phyloP scores from a whole-genome alignment of 2,329 filamentous ascomycete species.

The Diaporthe sp. region DNA sequence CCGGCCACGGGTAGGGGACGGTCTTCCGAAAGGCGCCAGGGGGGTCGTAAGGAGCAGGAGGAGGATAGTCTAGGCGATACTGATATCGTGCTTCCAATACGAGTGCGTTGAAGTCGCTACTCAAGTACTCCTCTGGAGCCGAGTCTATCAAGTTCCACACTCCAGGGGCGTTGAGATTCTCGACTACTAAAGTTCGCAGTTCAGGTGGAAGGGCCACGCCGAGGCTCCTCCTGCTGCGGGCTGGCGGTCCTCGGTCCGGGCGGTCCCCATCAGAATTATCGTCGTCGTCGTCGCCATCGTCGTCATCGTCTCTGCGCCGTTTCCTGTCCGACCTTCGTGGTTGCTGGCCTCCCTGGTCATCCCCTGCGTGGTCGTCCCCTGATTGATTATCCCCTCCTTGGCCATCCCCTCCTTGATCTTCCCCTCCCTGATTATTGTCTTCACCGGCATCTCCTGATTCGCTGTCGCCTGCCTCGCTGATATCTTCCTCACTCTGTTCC shows the following conservation, averaged over 20 bases:
- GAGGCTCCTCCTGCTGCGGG: neutral
- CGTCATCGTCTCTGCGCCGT: neutral
- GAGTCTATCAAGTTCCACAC: neutral
- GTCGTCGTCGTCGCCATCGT: neutral
- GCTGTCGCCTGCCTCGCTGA: neutral
- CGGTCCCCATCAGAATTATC: too few relatives aligned
- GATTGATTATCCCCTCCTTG: too few relatives aligned
- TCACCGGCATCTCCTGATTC: neutral
- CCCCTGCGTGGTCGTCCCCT: too few relatives aligned
- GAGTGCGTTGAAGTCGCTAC: neutral
- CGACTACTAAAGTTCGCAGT: neutral
- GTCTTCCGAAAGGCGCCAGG: neutral
- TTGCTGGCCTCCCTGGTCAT: neutral
- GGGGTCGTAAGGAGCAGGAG: neutral
- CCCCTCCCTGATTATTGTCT: too few relatives aligned
- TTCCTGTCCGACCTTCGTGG: neutral
- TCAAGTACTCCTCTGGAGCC: neutral
- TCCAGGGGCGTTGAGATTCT: neutral
- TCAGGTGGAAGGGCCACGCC: neutral
- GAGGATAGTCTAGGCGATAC: neutral
- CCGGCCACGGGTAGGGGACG: too few relatives aligned
- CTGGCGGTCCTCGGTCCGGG: neutral
- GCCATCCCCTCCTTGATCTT: too few relatives aligned
- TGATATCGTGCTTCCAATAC: neutral
- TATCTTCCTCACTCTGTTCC: too few relatives aligned